Percentiles rank a stretch among this genome's conserved stretches.
These are phyloP conservation scores for Chalaropsis ovoidea DNA, from an alignment of 2,329 filamentous ascomycete species.

Conservation along the genomic window DNA sequence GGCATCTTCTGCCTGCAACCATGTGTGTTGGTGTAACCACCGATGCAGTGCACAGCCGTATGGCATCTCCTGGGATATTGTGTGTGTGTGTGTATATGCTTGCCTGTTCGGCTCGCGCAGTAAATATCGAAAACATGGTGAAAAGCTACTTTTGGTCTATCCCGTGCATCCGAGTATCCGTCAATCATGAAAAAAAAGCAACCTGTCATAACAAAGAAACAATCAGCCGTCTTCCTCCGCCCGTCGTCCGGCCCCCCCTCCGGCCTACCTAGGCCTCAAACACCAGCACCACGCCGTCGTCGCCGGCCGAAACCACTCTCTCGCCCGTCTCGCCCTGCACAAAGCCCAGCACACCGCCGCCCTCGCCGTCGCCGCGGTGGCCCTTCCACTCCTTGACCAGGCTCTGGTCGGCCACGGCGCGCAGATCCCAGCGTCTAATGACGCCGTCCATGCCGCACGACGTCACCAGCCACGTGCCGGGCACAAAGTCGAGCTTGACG, in stretches of 20 bases:
- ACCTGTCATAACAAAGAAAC: conserved; percentile 6
- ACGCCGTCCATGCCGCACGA: conserved; percentile 88
- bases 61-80: too few species aligned
- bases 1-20: not conserved
- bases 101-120: not conserved
- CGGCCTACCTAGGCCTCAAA: conserved; percentile 46
- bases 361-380: conserved; percentile 72
- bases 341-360: conserved; percentile 82
- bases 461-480: conserved; percentile 60
- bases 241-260: not conserved
- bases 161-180: conserved; percentile 1
- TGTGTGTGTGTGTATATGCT: not conserved
- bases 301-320: conserved; percentile 77
- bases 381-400: conserved; percentile 82
- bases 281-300: conserved; percentile 63
- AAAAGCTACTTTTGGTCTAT: conserved; percentile 20
- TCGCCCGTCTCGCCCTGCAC: conserved; percentile 68
- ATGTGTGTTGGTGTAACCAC: too few species aligned
- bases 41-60: too few species aligned
- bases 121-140: not conserved
- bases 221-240: not conserved
- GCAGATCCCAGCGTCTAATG: conserved; percentile 74
- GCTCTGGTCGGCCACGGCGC: conserved; percentile 54
- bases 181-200: conserved; percentile 7
- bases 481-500: conserved; percentile 84